phyloP scores from a whole-genome alignment of 2,329 filamentous ascomycete species.

The Sclerotinia minor region DNA sequence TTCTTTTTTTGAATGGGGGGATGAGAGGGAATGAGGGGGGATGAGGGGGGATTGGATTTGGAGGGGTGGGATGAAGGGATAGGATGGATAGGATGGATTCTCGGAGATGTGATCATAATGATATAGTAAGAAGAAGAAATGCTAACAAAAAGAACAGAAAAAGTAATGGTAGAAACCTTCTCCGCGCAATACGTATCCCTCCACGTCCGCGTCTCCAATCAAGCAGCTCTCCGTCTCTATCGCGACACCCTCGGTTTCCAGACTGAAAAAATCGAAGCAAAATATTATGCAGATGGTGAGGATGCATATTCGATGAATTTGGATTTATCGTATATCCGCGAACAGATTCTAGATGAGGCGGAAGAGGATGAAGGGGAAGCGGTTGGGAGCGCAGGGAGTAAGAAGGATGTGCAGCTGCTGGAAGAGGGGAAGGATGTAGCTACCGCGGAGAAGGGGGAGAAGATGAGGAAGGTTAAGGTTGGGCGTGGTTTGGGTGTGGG shows the following conservation, averaged over 20 bases:
- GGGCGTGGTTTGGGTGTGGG: constrained; percentile 78
- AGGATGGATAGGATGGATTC: no score
- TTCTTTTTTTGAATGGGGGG: not conserved
- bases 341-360: constrained; percentile 51
- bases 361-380: constrained; percentile 62
- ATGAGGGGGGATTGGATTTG: no score
- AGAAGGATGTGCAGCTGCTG: constrained; percentile 51
- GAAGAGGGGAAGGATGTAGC: constrained; percentile 67
- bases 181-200: constrained; percentile 89
- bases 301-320: constrained; percentile 94
- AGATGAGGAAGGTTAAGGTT: constrained; percentile 82
- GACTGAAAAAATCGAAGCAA: constrained; percentile 80
- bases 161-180: constrained; percentile 96
- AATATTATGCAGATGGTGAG: constrained; percentile 97
- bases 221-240: constrained; percentile 88
- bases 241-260: constrained; percentile 87
- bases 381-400: constrained; percentile 63
- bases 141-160: constrained; percentile 55
- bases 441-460: constrained; percentile 57
- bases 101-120: no score
- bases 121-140: not conserved
- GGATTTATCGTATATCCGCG: constrained; percentile 63
- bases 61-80: not conserved
- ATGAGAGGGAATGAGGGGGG: no score
- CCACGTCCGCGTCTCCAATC: constrained; percentile 93